Base-by-base conservation (phyloP, 2,329 filamentous ascomycete species). In the Rachicladosporium sp. region DNA sequence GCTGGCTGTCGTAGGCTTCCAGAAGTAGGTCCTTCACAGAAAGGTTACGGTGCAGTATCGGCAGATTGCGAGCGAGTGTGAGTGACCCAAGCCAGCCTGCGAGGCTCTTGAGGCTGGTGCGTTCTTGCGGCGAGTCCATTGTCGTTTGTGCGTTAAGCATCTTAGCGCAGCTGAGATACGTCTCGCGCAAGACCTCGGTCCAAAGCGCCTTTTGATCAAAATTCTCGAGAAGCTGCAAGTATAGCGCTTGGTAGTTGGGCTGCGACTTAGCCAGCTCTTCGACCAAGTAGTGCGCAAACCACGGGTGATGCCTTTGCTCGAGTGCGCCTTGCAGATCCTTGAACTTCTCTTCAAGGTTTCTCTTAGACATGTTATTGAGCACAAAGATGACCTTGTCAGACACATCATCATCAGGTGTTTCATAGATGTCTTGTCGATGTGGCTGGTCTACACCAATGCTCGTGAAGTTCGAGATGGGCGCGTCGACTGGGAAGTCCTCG, bases 201-300 rank as follows among this genome's bases (percentile, higher is more conserved):
- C 86, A 94, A 1, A 98, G 68, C 7, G 72, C 64, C 54, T 76
- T 82, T 57, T 91, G 78, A 49, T 84, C 76, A 50, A 96, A 85
- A 29, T 87, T 74, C 41, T 81, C 81, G 44, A 98, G 74, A 37
- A 98, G 74, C 51, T 94, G 84, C 36, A 96, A 73, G 57, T 98
- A 98, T 13, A 98, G 76, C 43, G 82, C 74, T 51, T 98, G 91
- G 55, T 93, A 96, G 60, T 98, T 98, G 4, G 89, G 88, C 58
- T 98, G 89, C 69, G 94, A 80, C 63, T 95, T 96, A 27, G 89
- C 93, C 34, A 93, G 85, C 58, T 95, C 85, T 55, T 95, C 89
- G 2, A 98, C 91, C 7, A 98, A 70, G 55, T 96, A 93, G 35
- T 79, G 80, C 5, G 93, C 91, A 56, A 98, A 98, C 91, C 91